Conservation (phyloP, 257 asterid genomes). For the Fraxinus cuspidata region DNA sequence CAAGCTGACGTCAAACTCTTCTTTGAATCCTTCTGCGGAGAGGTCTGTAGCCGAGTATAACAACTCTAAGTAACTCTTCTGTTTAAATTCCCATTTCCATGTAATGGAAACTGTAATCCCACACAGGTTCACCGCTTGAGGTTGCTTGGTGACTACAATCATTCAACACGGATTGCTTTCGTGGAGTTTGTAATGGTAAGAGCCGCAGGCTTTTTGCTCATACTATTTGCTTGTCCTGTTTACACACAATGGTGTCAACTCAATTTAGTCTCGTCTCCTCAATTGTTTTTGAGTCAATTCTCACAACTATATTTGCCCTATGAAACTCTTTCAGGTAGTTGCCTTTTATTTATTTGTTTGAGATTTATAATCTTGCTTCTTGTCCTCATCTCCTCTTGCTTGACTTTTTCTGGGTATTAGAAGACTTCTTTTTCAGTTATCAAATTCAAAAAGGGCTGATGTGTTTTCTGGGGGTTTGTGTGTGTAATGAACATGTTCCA, state of each 20-base stretch:
- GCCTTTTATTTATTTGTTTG: not conserved
- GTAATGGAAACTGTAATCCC: constrained; percentile 36
- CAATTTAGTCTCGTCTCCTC: not conserved
- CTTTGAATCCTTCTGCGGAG: constrained; percentile 70
- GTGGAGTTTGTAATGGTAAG: constrained; percentile 97
- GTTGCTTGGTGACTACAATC: constrained; percentile 95
- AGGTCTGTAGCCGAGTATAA: constrained; percentile 48
- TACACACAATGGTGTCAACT: not conserved
- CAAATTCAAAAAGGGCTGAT: not conserved
- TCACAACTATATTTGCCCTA: not conserved
- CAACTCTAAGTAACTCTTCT: constrained; percentile 23
- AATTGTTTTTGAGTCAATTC: not conserved
- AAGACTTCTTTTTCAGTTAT: not conserved
- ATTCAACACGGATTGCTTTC: constrained; percentile 91
- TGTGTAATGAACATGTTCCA: not conserved
- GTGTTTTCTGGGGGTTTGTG: not conserved
- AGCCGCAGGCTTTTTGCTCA: constrained; percentile 19
- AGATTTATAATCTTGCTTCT: not conserved
- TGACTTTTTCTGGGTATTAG: not conserved
- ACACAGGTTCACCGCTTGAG: constrained; percentile 91
- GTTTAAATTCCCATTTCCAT: constrained; percentile 21
- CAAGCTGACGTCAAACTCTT: constrained; percentile 72
- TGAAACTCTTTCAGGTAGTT: constrained; percentile 54
- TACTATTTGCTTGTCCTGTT: constrained; percentile 15
- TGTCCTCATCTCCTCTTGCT: not conserved